These are phyloP conservation scores for Corchorus capsularis DNA, from an alignment of 345 rosid species.

Conservation along the genomic window DNA sequence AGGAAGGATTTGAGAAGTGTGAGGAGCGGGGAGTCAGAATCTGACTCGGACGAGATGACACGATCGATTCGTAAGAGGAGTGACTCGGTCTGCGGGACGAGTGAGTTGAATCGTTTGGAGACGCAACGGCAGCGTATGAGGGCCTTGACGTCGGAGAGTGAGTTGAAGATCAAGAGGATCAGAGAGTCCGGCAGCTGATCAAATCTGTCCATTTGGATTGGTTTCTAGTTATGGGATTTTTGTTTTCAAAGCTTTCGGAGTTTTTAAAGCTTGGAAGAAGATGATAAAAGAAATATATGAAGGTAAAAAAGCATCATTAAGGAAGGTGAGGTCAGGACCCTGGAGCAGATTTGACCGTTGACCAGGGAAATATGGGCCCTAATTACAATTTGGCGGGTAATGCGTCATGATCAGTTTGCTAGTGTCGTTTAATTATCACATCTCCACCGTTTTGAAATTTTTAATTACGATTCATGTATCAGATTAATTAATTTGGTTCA, in stretches of 20 bases:
- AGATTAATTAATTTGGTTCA: too few relatives aligned
- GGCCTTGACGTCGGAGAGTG: constrained; percentile 47
- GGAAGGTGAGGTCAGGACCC: not conserved
- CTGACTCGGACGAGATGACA: constrained; percentile 44
- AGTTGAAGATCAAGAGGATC: constrained; percentile 47
- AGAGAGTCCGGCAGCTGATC: constrained; percentile 52
- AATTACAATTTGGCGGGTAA: not conserved
- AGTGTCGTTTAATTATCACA: not conserved
- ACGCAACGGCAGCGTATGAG: constrained; percentile 49
- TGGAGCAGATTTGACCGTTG: not conserved
- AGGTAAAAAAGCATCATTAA: not conserved
- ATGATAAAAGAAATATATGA: not conserved
- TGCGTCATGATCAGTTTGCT: not conserved
- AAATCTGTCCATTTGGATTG: constrained; percentile 38
- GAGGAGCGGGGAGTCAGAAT: constrained; percentile 31
- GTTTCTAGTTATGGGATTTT: too few relatives aligned
- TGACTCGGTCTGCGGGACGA: constrained; percentile 46
- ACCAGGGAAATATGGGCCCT: not conserved
- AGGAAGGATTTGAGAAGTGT: constrained; percentile 20
- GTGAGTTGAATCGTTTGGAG: constrained; percentile 51
- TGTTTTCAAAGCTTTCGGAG: not conserved
- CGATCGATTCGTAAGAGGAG: constrained; percentile 49
- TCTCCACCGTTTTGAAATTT: not conserved
- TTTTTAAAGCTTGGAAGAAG: not conserved
- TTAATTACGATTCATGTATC: not conserved